Evolutionary conservation across 2,329 filamentous ascomycete genomes (phyloP), one percentile per base, ranked within the genome.

Genomic region (Ustilaginoidea virens): DNA sequence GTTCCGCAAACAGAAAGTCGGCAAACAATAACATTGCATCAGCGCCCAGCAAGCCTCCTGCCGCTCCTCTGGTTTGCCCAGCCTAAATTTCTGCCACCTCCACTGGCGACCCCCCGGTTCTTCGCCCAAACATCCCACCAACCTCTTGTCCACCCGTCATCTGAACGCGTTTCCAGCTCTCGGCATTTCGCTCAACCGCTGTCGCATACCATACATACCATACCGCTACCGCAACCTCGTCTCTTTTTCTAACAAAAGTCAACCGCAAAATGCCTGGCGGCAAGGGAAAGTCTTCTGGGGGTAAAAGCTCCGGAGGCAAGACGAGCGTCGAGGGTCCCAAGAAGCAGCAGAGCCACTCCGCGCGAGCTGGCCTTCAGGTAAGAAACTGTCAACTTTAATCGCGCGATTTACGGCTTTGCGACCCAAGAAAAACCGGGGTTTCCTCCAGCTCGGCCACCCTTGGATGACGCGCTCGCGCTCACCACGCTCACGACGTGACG

Each of bases 271-370:
- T 74, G 69, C 57, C 85, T 52, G 86, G 86, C 52, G 85, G 85
- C 63, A 94, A 94, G 70, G 86, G 86, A 69, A 92, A 85, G 67
- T 82, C 76, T 39, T 72, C 78, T 44, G 85, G 86, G 47, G 86
- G 86, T 52, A 93, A 92, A 74, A 86, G 62, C 53, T 68, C 79
- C 33, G 81, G 81, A 46, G 80, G 81, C 45, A 90, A 90, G 67
- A 67, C 64, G 28, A 61, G 62, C 36, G 60, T 49, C 47, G 76
- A 75, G 42, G 69, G 68, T 31, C 62, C 74, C 53, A 81, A 80
- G 64, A 93, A 93, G 66, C 78, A 81, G 51, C 81, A 92, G 63
- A 92, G 90, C 63, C 86, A 93, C 66, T 93, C 85, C 47, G 82
- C 83, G 51, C 86, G 90, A 58, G 86, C 86, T 54, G 86, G 86